A percentile compares a stretch with the other conserved stretches of the same genome.
These are phyloP conservation scores for Cyclocybe cylindracea DNA, from an alignment of 768 basidiomycete species.

Conservation along the genomic window DNA sequence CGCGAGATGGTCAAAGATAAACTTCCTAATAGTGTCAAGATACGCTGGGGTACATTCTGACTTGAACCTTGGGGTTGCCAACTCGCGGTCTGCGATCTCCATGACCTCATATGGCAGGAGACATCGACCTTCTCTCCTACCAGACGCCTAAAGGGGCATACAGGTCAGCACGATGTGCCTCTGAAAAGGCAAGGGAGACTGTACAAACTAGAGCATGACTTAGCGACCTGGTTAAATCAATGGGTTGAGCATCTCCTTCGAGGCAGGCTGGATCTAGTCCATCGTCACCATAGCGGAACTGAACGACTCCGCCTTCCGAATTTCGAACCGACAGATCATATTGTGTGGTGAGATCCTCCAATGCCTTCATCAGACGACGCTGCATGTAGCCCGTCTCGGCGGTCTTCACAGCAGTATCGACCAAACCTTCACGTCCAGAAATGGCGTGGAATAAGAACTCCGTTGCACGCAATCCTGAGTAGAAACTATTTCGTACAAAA, in stretches of 20 bases:
- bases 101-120: constrained; percentile 88
- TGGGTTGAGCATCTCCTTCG: constrained; percentile 93
- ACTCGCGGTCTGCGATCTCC: constrained; percentile 65
- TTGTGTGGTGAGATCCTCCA: constrained; percentile 95
- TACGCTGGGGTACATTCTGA: constrained; percentile 74
- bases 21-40: constrained; percentile 65
- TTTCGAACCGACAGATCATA: constrained; percentile 97
- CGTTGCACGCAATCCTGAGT: constrained; percentile 85
- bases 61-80: constrained; percentile 59
- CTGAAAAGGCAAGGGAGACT: neutral
- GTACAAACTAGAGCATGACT: constrained; percentile 71
- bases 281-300: constrained; percentile 97
- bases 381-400: constrained; percentile 99
- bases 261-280: constrained; percentile 95
- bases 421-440: constrained; percentile 96
- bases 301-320: constrained; percentile 92
- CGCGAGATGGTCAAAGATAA: constrained; percentile 69
- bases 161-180: neutral
- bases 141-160: constrained; percentile 52
- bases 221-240: constrained; percentile 89
- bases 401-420: constrained; percentile 99
- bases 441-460: constrained; percentile 99
- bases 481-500: constrained; percentile 98
- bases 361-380: constrained; percentile 96
- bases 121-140: constrained; percentile 56